Conservation (phyloP, 371 early-diverging fungal species). For the Mucor velutinosus region DNA sequence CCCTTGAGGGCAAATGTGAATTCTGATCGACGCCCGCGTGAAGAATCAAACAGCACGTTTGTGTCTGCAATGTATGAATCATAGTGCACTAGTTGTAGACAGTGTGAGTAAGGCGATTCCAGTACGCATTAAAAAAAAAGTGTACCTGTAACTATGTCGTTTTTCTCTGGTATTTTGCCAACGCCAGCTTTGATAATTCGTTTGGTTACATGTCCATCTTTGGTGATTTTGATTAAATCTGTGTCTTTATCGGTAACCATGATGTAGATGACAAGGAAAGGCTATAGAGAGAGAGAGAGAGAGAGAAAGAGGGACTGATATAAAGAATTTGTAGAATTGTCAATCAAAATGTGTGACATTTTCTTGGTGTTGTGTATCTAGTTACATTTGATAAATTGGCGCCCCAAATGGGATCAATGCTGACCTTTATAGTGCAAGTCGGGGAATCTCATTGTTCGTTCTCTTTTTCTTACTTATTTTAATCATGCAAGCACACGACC, state of each 20-base stretch:
- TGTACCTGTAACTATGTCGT: slow-evolving; percentile 31
- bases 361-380: neutral
- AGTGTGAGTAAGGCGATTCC: neutral
- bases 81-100: slow-evolving; percentile 33
- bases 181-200: slow-evolving; percentile 32
- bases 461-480: neutral
- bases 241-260: neutral
- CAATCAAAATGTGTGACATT: neutral
- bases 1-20: slow-evolving; percentile 19
- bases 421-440: no score
- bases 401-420: neutral
- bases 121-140: neutral
- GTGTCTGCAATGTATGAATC: slow-evolving; percentile 27
- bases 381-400: neutral
- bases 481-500: slow-evolving; percentile 24
- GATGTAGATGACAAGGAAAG: neutral
- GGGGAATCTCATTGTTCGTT: neutral
- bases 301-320: no score
- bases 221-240: slow-evolving; percentile 23
- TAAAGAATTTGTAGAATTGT: neutral
- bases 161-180: slow-evolving; percentile 24
- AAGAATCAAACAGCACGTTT: slow-evolving; percentile 39
- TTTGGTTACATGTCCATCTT: slow-evolving; percentile 43
- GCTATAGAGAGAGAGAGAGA: neutral
- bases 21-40: slow-evolving; percentile 27